Evolutionary conservation across 2,329 filamentous ascomycete species (phyloP), one percentile per base, ranked within the genome.

Genomic region (Exophiala sp.): DNA sequence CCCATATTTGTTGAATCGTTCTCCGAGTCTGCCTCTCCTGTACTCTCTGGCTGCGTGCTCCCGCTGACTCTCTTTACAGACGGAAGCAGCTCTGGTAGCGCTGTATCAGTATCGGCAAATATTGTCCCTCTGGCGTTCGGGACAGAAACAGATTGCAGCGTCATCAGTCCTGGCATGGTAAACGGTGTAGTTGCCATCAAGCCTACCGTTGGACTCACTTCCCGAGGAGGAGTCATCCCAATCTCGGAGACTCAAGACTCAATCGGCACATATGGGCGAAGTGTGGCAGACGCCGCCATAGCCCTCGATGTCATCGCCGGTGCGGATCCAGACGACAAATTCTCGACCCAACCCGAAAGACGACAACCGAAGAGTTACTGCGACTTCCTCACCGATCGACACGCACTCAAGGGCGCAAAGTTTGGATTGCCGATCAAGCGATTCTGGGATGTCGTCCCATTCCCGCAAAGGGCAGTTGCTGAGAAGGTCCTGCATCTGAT

Each of bases 1-100:
- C 59, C 73, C 85, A 0, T 88, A 88, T 60, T 86, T 48, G 14
- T 39, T 54, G 42, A 57, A 53, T 18, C 44, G 50, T n/a, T 54
- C 50, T 38, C 27, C 50, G n/a, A 52, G 52, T 58, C 14, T 30
- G 51, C 24, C 22, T 18, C 8, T 14, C 29, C 14, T 29, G 27
- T 29, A 29, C 27, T 29, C 27, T 13, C 13, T 29, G 27, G 8
- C 27, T 8, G 8, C 8, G 13, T 29, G 27, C 13, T 29, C 27
- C 27, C 27, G 30, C 39, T 43, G 16, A 46, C 40, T 57, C 40
- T 50, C 48, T 2, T 39, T 48, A 10, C 50, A 60, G 16, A 55
- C 49, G 27, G 50, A 50, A 48, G 58, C 55, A 52, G 59, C 19
- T 63, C 57, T 34, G 66, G 66, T 18, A 65, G 63, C 16, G 65